Evolutionary conservation across 208 protist genomes (phyloP).

Genomic region (Strigomonas culicis): DNA sequence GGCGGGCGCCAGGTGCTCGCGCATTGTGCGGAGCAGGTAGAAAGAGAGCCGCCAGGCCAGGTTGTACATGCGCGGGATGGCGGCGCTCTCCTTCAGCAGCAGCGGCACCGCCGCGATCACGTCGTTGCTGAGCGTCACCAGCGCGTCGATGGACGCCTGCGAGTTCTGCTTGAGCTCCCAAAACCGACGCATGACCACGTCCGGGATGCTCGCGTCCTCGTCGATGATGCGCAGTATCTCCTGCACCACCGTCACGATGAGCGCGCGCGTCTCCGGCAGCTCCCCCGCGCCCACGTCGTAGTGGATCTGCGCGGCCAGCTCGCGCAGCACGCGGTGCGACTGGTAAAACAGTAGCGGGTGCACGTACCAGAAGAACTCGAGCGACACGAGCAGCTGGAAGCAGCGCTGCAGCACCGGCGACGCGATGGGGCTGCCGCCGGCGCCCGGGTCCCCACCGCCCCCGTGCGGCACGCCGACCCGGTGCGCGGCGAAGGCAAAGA

Average conservation of each 20-base stretch:
- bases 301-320: conserved; percentile 57
- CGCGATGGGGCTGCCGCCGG: neutral
- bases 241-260: conserved; percentile 54
- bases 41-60: conserved; percentile 63
- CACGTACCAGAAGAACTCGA: conserved; percentile 80
- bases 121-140: conserved; percentile 14
- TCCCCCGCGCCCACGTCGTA: conserved; percentile 59
- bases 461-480: neutral
- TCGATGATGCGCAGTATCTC: conserved; percentile 49
- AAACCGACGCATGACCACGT: conserved; percentile 35
- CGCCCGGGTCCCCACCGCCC: neutral
- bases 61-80: conserved; percentile 43
- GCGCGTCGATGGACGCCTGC: conserved; percentile 15
- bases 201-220: conserved; percentile 52
- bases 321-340: conserved; percentile 44
- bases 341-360: conserved; percentile 74
- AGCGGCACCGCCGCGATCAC: conserved; percentile 48
- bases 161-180: conserved; percentile 24
- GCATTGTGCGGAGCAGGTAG: conserved; percentile 41
- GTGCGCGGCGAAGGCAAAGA: conserved; percentile 60
- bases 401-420: conserved; percentile 7
- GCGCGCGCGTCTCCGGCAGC: conserved; percentile 50
- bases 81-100: conserved; percentile 44
- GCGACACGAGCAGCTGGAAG: conserved; percentile 44
- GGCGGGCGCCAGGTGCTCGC: conserved; percentile 17